Percentiles rank a stretch among this genome's conserved stretches.
phyloP scores from a whole-genome alignment of 2,329 filamentous ascomycete genomes.

The Alternaria postmessia region DNA sequence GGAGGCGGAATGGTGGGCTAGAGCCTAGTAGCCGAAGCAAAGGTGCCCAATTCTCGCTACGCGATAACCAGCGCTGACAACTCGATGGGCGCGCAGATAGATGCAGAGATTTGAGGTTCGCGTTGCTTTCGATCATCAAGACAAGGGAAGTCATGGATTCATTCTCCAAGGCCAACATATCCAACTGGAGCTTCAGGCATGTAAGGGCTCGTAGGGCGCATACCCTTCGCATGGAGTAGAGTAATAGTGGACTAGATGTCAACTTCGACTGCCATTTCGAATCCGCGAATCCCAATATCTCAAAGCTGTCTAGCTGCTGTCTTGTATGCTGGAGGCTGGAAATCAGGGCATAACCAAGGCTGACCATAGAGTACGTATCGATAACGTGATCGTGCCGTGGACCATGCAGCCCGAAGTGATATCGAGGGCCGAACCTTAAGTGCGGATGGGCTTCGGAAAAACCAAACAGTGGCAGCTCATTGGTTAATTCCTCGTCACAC shows the following conservation, averaged over 20 bases:
- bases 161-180: conserved; percentile 1
- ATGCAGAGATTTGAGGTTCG: background rate
- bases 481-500: background rate
- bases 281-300: background rate
- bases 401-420: too few species aligned
- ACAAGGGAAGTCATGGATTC: background rate
- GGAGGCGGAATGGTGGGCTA: conserved; percentile 11
- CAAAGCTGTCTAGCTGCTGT: background rate
- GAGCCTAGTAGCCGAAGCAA: conserved; percentile 3
- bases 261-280: conserved; percentile 6
- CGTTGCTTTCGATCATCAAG: background rate
- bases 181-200: conserved; percentile 9
- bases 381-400: background rate
- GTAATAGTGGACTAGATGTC: background rate
- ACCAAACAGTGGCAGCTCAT: background rate
- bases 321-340: too few species aligned
- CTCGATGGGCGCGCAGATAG: background rate
- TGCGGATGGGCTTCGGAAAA: too few species aligned
- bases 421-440: background rate
- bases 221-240: background rate
- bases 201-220: background rate
- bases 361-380: background rate
- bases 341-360: background rate
- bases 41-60: conserved; percentile 7
- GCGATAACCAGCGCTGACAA: background rate